A percentile compares a stretch with the other conserved stretches of the same genome.
These are phyloP conservation scores for Tuber magnatum DNA, from an alignment of 495 filamentous ascomycete genomes.

Conservation along the genomic window DNA sequence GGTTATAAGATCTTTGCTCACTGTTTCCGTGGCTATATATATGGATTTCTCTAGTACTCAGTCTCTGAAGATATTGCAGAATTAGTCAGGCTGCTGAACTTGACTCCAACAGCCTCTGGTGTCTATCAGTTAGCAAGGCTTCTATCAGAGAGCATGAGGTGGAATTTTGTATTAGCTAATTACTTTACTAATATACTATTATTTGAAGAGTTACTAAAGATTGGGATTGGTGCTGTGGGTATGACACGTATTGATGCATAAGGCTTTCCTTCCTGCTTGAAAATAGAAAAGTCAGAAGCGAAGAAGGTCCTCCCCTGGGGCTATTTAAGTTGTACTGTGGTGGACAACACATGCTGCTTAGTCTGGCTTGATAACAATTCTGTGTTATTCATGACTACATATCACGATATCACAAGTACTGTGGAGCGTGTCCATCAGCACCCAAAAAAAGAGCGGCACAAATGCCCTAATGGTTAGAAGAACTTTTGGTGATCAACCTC, in stretches of 20 bases:
- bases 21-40: slow-evolving; percentile 1
- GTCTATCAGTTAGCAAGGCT: slow-evolving; percentile 12
- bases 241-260: neutral
- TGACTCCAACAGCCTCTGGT: neutral
- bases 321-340: neutral
- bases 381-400: slow-evolving; percentile 9
- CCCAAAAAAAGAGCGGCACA: neutral
- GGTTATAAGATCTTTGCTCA: slow-evolving; percentile 12
- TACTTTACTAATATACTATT: slow-evolving; percentile 8
- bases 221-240: neutral
- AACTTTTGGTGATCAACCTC: neutral
- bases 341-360: neutral
- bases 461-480: neutral
- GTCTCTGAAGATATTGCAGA: neutral
- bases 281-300: neutral
- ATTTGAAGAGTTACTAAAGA: neutral
- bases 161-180: neutral
- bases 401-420: slow-evolving; percentile 2
- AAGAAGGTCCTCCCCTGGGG: neutral
- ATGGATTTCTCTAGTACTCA: neutral
- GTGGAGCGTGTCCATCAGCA: neutral
- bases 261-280: neutral
- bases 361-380: slow-evolving; percentile 11
- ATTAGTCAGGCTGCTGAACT: neutral
- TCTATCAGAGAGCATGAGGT: neutral